Percentiles rank a stretch among this genome's conserved stretches.
Evolutionary conservation across 2,329 filamentous ascomycete genomes (phyloP).

Genomic region (Fusarium vanettenii): DNA sequence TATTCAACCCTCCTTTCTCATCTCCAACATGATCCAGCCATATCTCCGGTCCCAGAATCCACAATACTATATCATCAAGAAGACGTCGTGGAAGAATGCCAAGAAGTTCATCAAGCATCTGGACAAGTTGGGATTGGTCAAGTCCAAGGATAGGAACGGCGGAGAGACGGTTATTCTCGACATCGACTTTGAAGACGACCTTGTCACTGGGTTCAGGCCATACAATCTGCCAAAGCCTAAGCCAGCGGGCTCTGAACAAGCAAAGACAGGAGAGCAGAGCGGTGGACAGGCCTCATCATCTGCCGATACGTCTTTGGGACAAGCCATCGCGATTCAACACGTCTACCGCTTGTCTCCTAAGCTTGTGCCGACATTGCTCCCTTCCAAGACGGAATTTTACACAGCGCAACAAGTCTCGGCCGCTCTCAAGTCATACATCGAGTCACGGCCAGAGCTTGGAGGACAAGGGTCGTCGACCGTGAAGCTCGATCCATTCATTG

Average conservation of each 20-base stretch:
- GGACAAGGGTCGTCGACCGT: slow-evolving; percentile 31
- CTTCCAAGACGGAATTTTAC: slow-evolving; percentile 40
- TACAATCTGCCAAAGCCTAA: slow-evolving; percentile 32
- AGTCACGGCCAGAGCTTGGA: slow-evolving; percentile 29
- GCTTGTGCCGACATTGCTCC: slow-evolving; percentile 31
- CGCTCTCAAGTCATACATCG: slow-evolving; percentile 37
- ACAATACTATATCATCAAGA: slow-evolving; percentile 36
- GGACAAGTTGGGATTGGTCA: slow-evolving; percentile 21
- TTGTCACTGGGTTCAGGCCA: slow-evolving; percentile 28
- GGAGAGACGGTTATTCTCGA: slow-evolving; percentile 38
- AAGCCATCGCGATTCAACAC: slow-evolving; percentile 29
- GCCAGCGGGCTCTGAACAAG: neutral
- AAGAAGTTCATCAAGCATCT: slow-evolving; percentile 41
- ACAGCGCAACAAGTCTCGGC: slow-evolving; percentile 29
- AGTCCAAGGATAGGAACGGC: slow-evolving; percentile 36
- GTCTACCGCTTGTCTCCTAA: slow-evolving; percentile 33
- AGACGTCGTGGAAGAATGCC: slow-evolving; percentile 39
- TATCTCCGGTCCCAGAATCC: slow-evolving; percentile 34
- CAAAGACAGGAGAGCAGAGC: neutral
- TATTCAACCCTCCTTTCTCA: slow-evolving; percentile 37
- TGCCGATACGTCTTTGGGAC: slow-evolving; percentile 4
- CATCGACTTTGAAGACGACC: slow-evolving; percentile 34
- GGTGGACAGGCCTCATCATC: slow-evolving; percentile 1
- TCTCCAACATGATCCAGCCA: slow-evolving; percentile 39
- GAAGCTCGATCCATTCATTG: slow-evolving; percentile 34